These are phyloP conservation scores for Nymphaea thermarum DNA, from an alignment of 164 flowering plant genomes.

Conservation along the genomic window DNA sequence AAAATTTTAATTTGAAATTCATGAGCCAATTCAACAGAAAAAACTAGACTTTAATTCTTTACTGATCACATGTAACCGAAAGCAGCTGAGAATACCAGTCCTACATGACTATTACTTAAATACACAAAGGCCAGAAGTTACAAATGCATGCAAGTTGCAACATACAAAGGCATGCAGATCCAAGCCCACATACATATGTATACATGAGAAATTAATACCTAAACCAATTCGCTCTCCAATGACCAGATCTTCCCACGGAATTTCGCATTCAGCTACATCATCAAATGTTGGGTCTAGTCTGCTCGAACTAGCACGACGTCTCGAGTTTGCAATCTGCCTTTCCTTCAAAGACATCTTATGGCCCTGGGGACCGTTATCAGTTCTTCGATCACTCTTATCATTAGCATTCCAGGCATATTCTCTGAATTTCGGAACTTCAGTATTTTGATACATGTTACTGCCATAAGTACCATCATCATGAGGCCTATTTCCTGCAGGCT, in stretches of 20 bases:
- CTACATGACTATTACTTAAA: no score
- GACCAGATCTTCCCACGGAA: constrained; percentile 88
- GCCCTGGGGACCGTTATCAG: constrained; percentile 31
- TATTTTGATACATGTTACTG: not conserved
- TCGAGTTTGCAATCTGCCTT: constrained; percentile 22
- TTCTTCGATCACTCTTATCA: constrained; percentile 19
- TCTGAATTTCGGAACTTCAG: constrained; percentile 5
- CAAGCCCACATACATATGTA: no score
- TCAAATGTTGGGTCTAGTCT: constrained; percentile 58
- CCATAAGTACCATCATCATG: no score
- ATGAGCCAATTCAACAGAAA: no score
- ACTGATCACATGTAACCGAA: no score
- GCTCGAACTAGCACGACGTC: constrained; percentile 18
- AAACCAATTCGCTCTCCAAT: constrained; percentile 96
- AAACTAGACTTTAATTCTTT: no score
- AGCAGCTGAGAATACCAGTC: no score
- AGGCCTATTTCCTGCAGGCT: no score
- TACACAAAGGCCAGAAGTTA: no score
- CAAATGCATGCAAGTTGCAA: no score
- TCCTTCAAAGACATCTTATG: constrained; percentile 21
- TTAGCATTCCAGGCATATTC: constrained; percentile 18
- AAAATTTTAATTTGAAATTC: no score
- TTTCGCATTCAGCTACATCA: constrained; percentile 78
- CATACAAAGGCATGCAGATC: no score
- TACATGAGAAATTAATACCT: constrained; percentile 33